Conservation (phyloP, 164 flowering plant species). For the Malania oleifera region DNA sequence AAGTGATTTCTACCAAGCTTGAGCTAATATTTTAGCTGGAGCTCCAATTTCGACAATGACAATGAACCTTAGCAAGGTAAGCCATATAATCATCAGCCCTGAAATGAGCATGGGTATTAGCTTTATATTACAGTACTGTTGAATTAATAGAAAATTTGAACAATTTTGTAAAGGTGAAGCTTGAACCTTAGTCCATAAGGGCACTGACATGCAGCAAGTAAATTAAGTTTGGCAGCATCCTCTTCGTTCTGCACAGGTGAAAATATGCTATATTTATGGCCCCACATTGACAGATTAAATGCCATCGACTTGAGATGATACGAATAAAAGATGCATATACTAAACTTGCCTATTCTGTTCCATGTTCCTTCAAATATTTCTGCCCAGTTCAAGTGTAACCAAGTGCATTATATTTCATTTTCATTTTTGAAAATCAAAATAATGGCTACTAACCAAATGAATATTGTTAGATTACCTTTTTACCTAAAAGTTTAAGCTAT, state of each 20-base stretch:
- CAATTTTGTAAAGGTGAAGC: not conserved
- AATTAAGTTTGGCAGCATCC: constrained; percentile 51
- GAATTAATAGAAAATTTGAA: not conserved
- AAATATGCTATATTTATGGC: not conserved
- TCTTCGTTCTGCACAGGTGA: constrained; percentile 41
- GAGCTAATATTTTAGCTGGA: constrained; percentile 12
- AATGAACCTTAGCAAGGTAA: constrained; percentile 81
- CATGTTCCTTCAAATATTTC: not conserved
- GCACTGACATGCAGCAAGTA: constrained; percentile 59
- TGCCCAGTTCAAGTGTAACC: not conserved
- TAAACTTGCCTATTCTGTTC: not conserved
- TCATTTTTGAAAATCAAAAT: no score
- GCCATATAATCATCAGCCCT: constrained; percentile 93
- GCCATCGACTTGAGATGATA: not conserved
- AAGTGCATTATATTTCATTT: not conserved
- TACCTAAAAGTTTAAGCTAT: no score
- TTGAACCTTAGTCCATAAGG: constrained; percentile 64
- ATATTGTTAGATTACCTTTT: no score
- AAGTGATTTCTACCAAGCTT: not conserved
- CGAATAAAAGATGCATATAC: no score
- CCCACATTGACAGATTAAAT: not conserved
- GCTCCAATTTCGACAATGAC: constrained; percentile 62
- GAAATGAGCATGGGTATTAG: constrained; percentile 13
- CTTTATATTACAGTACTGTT: not conserved
- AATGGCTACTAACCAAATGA: no score